phyloP scores from a whole-genome alignment of 1,284 basidiomycete genomes.

The Clitocybe nebularis region DNA sequence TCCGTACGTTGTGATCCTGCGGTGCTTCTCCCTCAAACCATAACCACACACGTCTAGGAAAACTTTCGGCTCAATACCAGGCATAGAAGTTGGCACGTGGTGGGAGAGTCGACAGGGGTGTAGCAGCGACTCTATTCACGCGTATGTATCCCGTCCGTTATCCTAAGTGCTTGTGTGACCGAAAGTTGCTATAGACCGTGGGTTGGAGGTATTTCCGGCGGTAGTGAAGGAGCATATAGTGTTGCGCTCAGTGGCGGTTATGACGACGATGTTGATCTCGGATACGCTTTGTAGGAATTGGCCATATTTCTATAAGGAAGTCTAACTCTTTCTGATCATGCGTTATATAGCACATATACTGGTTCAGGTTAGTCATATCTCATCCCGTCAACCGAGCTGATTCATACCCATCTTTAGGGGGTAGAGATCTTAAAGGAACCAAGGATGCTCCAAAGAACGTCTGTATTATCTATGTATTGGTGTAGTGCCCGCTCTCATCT shows the following conservation, averaged over 20 bases:
- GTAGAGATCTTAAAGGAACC: constrained; percentile 79
- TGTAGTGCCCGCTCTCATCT: constrained; percentile 1
- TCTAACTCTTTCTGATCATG: constrained; percentile 1
- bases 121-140: constrained; percentile 70
- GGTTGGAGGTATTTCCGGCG: constrained; percentile 74
- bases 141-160: constrained; percentile 41
- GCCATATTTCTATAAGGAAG: no score
- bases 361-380: constrained; percentile 51
- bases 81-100: constrained; percentile 72
- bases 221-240: constrained; percentile 68
- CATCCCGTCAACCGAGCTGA: background rate
- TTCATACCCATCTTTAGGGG: constrained; percentile 41
- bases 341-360: constrained; percentile 60
- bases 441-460: constrained; percentile 75
- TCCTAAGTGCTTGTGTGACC: background rate
- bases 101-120: constrained; percentile 72
- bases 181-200: constrained; percentile 46
- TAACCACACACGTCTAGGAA: no score
- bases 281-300: constrained; percentile 68
- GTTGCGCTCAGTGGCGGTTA: constrained; percentile 82
- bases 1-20: constrained; percentile 62
- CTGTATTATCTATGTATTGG: constrained; percentile 17
- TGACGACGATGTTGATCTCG: constrained; percentile 79
- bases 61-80: constrained; percentile 67
- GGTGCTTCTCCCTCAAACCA: no score